phyloP scores from a whole-genome alignment of 305 asterid species.

The Fraxinus xanthoxyloides region DNA sequence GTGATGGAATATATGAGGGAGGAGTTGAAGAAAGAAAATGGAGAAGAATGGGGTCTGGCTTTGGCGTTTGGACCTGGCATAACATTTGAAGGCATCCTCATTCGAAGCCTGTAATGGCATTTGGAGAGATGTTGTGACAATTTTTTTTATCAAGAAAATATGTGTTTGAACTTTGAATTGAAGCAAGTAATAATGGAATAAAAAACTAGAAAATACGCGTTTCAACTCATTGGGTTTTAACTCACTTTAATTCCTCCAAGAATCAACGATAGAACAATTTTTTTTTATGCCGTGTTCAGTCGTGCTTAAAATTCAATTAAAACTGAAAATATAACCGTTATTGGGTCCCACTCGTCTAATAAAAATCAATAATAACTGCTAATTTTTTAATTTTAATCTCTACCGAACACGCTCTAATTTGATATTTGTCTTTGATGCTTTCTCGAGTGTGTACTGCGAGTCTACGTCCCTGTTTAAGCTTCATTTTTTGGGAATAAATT shows the following conservation, averaged over 20 bases:
- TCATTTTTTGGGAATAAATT: no score
- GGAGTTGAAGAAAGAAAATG: constrained; percentile 39
- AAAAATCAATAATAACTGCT: no score
- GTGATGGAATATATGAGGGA: constrained; percentile 87
- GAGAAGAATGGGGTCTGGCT: constrained; percentile 87
- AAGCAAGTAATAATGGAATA: background rate
- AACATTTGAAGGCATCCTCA: constrained; percentile 89
- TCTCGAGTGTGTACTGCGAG: background rate
- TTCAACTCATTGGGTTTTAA: background rate
- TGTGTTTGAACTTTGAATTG: background rate
- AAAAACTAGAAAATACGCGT: background rate
- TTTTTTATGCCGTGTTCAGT: no score
- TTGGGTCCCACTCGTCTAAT: no score
- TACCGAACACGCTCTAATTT: no score
- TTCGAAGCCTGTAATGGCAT: constrained; percentile 53
- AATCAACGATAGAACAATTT: background rate
- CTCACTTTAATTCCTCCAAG: background rate
- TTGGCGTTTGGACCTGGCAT: constrained; percentile 93
- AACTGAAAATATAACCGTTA: no score
- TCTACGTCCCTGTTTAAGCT: no score
- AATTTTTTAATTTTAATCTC: no score
- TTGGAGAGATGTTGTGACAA: background rate
- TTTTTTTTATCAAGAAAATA: background rate
- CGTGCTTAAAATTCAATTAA: no score
- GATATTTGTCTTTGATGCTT: background rate